These are phyloP conservation scores for Nissolia schottii DNA, from an alignment of 306 rosid genomes.

Conservation along the genomic window DNA sequence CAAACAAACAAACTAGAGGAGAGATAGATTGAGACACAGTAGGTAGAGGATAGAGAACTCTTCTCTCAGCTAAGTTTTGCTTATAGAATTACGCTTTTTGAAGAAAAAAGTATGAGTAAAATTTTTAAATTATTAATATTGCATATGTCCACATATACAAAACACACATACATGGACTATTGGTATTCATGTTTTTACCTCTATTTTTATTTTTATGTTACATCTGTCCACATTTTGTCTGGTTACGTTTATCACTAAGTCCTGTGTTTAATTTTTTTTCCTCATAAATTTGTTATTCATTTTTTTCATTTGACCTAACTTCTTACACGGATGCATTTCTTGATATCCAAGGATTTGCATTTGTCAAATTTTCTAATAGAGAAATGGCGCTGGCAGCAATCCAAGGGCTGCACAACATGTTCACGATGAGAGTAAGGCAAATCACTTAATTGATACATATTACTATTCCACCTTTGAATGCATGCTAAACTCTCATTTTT, in stretches of 20 bases:
- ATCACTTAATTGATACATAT: constrained; percentile 9
- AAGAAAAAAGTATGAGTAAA: neutral
- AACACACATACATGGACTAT: neutral
- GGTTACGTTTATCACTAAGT: constrained; percentile 6
- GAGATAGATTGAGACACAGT: neutral
- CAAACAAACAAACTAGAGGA: neutral
- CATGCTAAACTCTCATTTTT: constrained; percentile 24
- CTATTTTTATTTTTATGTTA: neutral
- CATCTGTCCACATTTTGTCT: neutral
- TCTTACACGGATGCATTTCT: constrained; percentile 20
- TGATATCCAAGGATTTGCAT: constrained; percentile 60
- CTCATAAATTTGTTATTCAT: constrained; percentile 12
- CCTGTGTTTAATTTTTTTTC: constrained; percentile 1
- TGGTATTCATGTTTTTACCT: too few species aligned
- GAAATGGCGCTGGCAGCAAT: constrained; percentile 87
- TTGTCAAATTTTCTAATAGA: constrained; percentile 63
- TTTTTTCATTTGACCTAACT: constrained; percentile 21
- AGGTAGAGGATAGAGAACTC: neutral
- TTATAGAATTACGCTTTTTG: neutral
- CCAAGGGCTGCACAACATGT: constrained; percentile 62
- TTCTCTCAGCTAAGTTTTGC: constrained; percentile 3
- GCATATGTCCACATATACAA: neutral
- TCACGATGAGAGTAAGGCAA: constrained; percentile 66
- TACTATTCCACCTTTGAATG: constrained; percentile 23
- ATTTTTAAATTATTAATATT: neutral